These are phyloP conservation scores for Geosmithia morbida DNA, from an alignment of 2,329 filamentous ascomycete genomes.

Conservation along the genomic window DNA sequence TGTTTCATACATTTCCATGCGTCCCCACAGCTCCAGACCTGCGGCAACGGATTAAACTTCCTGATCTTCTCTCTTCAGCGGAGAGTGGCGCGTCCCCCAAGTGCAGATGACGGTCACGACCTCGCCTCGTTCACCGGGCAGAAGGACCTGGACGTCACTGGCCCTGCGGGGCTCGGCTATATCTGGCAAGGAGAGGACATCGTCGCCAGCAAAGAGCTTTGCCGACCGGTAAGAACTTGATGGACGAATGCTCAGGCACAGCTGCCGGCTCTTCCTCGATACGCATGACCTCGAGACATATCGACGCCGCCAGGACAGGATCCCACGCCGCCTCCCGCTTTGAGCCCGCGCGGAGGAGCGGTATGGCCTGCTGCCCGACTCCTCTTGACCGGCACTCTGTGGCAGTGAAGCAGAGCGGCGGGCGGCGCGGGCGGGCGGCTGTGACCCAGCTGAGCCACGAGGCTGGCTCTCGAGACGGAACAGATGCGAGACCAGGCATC, in stretches of 20 bases:
- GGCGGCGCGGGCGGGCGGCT: not conserved
- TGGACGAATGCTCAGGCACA: not conserved
- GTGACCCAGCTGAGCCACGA: not conserved
- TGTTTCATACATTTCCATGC: too few species aligned
- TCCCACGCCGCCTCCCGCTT: constrained; percentile 2
- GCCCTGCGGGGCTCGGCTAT: not conserved
- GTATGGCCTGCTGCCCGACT: not conserved
- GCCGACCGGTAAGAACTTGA: not conserved
- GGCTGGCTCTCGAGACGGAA: not conserved
- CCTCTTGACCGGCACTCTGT: not conserved
- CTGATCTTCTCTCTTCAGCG: not conserved
- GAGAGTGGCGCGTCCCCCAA: not conserved
- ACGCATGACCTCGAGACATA: constrained; percentile 1
- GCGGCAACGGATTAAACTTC: not conserved
- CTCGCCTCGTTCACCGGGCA: not conserved
- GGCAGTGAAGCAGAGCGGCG: constrained; percentile 1
- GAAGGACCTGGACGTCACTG: not conserved
- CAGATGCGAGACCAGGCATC: not conserved
- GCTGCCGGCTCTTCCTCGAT: not conserved
- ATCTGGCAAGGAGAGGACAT: not conserved
- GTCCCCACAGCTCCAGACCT: not conserved
- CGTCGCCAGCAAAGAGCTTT: not conserved
- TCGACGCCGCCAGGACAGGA: not conserved
- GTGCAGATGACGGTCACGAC: not conserved
- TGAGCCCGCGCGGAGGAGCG: not conserved